Base-by-base conservation (phyloP, 2,329 filamentous ascomycete genomes). In the Sporothrix protearum region DNA sequence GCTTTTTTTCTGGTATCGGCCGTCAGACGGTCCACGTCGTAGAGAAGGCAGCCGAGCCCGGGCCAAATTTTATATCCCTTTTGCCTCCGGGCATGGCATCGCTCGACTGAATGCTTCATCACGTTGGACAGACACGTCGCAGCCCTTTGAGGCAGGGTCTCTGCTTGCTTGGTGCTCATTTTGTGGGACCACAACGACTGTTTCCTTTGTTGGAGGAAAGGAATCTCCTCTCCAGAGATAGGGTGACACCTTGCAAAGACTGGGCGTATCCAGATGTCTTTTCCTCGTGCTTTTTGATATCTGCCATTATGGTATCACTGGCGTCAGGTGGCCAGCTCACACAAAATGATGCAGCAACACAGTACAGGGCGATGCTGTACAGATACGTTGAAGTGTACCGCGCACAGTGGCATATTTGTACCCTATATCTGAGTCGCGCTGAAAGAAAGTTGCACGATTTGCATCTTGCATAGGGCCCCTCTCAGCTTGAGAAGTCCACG, bases 81-180 rank as follows among this genome's bases (percentile, higher is more conserved):
- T n/a, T n/a, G n/a, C n/a, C n/a, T n/a, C n/a, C 16, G 30, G 19
- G 6, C 55, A 36, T 30, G 51, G n/a, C 49, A 53, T n/a, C 16
- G 47, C 28, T n/a, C n/a, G n/a, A n/a, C n/a, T n/a, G n/a, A n/a
- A n/a, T 57, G 55, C 19, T 59, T 12, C 22, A 12, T 12, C 51
- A 53, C 9, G 22, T 28, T 53, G 51, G 51, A 25, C 30, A 12
- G 55, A 61, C 33, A 36, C 28, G 19, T 39, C 53, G 53, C 53
- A 57, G 53, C 53, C 28, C 53, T 57, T 33, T 14, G 16, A 16
- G 14, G 14, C 28, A 33, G 28, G 53, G 14, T 33, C 5, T 33
- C 28, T 57, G 49, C 22, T 57, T 33, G 53, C n/a, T n/a, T n/a
- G n/a, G 51, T 57, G 53, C 53, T 57, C 33, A 57, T 57, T 57